Base-by-base conservation (phyloP, 2,329 filamentous ascomycete genomes). In the Huntiella abstrusa region DNA sequence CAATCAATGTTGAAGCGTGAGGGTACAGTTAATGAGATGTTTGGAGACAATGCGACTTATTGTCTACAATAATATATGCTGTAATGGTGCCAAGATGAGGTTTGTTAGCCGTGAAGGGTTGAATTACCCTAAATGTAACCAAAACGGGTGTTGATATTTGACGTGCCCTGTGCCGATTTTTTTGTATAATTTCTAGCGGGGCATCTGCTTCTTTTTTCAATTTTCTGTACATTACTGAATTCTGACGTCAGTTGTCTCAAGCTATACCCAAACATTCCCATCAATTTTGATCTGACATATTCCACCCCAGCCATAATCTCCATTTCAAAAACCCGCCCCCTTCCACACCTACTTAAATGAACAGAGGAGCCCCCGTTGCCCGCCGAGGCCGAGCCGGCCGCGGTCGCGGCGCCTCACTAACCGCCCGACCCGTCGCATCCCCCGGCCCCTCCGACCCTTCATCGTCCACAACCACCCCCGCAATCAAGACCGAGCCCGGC, bases 11-110 rank as follows among this genome's bases (percentile, higher is more conserved):
- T 94, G 41, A 62, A 68, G 40, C 70, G 75, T 51, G 84, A 94
- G 59, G 83, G 82, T 1, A 87, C 74, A 51, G 67, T 94, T 7
- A 63, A 70, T 12, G 60, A 64, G 44, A 63, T 73, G 10, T 95
- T 95, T 65, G 88, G 88, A 1, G 79, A 86, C 47, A 74, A 88
- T 55, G 77, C 85, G 3, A 59, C 88, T 48, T 73, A 92, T 62
- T 94, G 87, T 61, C 61, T 92, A 41, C 65, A 67, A 53, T 79
- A 63, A 36, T 39, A 16, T n/a, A 36, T 15, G 19, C 8, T 28
- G 22, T 28, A 17, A 12, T 40, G 4, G n/a, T 40, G 15, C n/a
- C 38, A 6, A 40, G 38, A 10, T 40, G 17, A 12, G 5, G 16
- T 4, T 15, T 17, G 13, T 11, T 19, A 40, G 7, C 38, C 8